A percentile compares a stretch with the other conserved stretches of the same genome.
These are phyloP conservation scores for Fusarium mexicanum DNA, from an alignment of 2,329 filamentous ascomycete genomes.

Conservation along the genomic window DNA sequence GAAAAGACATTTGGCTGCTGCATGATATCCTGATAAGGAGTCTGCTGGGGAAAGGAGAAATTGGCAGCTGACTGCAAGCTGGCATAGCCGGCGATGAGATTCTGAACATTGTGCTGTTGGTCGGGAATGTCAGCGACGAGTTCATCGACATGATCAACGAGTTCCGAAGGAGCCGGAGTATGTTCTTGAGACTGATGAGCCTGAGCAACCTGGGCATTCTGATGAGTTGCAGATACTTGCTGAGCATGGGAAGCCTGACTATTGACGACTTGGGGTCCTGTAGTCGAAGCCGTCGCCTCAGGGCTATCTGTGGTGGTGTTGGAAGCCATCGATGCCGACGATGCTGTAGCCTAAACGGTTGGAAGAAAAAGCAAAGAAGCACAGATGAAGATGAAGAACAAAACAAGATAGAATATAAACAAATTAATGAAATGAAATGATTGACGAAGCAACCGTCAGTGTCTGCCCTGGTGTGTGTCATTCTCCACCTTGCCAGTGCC, in stretches of 20 bases:
- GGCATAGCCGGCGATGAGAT: neutral
- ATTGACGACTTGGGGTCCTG: neutral
- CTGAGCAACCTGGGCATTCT: neutral
- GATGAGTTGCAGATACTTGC: neutral
- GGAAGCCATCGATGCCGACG: neutral
- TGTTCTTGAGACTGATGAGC: neutral
- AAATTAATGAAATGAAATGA: neutral
- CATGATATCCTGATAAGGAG: neutral
- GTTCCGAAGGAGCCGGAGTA: neutral
- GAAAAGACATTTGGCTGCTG: neutral
- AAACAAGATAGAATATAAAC: neutral
- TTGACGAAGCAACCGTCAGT: neutral
- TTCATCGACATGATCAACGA: neutral
- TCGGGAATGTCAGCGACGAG: neutral
- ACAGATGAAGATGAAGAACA: neutral
- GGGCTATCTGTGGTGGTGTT: neutral
- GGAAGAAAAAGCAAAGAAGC: neutral
- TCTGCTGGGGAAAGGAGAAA: neutral
- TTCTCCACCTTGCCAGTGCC: neutral
- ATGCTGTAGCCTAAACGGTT: neutral
- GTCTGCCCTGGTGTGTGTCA: neutral
- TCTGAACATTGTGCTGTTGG: neutral
- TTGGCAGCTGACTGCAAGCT: neutral
- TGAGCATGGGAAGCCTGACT: neutral
- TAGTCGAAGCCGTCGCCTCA: neutral